Base-by-base conservation (phyloP, 1,139 yeast genomes). In the Geotrichum armillariae region DNA sequence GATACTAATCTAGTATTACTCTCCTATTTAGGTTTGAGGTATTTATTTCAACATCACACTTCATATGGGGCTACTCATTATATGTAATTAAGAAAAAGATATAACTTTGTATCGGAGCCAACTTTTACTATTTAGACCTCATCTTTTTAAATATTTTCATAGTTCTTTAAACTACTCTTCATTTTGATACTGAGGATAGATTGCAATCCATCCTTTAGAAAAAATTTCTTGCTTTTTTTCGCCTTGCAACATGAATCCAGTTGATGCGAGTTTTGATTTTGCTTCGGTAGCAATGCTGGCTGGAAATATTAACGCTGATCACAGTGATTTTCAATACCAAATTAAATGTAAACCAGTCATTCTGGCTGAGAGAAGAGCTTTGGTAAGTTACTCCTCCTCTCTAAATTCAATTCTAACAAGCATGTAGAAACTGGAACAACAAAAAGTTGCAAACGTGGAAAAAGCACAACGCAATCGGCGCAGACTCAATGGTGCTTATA, bases 381-480 rank as follows among this genome's bases (percentile, higher is more conserved):
- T 25, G 29, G 29, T 25, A 25, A 7, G 29, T 25, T 25, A 25
- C n/a, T n/a, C n/a, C n/a, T n/a, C n/a, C n/a, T n/a, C n/a, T n/a
- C n/a, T n/a, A n/a, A n/a, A n/a, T n/a, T n/a, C n/a, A n/a, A n/a
- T n/a, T n/a, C 34, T 31, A 31, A 31, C 34, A 31, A n/a, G 6
- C 16, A 5, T 31, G 5, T 31, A 31, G 34, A n/a, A 31, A 8
- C 16, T 5, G 7, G 34, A 31, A n/a, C 16, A 31, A n/a, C 11
- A n/a, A 8, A n/a, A 31, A 31, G 16, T 8, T 8, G 7, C 12
- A 14, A n/a, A 6, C 6, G 7, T 31, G 12, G 34, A 14, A 5
- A 31, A n/a, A 36, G 25, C 40, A 21, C 5, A 20, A 18, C 40
- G 40, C n/a, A 36, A 36, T 23, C 40, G 27, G 17, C 40, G 27